Evolutionary conservation across 192 early-diverging fungal genomes (phyloP).

Genomic region (Lobosporangium transversale): DNA sequence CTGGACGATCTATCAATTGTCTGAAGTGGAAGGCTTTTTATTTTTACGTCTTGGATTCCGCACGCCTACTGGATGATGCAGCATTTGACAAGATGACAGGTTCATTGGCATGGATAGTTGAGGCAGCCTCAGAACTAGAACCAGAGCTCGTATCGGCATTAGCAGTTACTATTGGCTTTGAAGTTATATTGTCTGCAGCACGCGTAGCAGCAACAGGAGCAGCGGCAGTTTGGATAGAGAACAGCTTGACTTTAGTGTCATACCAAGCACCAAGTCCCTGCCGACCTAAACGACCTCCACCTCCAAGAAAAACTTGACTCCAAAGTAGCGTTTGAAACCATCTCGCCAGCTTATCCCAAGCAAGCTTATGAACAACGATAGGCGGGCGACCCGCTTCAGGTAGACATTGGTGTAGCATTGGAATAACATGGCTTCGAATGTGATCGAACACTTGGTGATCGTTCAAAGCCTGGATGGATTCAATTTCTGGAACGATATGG

Average conservation of each 20-base stretch:
- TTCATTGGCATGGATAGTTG: no score
- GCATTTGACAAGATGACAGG: no score
- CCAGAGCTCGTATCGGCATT: no score
- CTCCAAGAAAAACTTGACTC: conserved; percentile 74
- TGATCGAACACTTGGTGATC: conserved; percentile 70
- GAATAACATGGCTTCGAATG: conserved; percentile 55
- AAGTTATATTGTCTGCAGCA: conserved; percentile 4
- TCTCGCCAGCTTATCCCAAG: conserved; percentile 70
- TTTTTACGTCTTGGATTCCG: no score
- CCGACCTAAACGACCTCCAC: conserved; percentile 52
- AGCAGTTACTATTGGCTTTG: no score
- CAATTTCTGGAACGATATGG: conserved; percentile 73
- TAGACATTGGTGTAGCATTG: conserved; percentile 45
- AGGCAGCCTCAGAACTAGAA: no score
- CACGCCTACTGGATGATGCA: no score
- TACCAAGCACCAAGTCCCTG: conserved; percentile 71
- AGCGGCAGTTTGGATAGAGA: conserved; percentile 48
- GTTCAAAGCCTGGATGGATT: conserved; percentile 67
- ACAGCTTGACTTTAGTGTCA: conserved; percentile 68
- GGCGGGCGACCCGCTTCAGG: conserved; percentile 40
- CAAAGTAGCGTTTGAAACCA: conserved; percentile 79
- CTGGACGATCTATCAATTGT: no score
- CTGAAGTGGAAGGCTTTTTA: no score
- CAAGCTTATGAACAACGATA: conserved; percentile 67
- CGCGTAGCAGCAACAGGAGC: not conserved